Evolutionary conservation across 2,329 filamentous ascomycete species (phyloP), one percentile per base, ranked within the genome.

Genomic region (Clarireedia hainanense): DNA sequence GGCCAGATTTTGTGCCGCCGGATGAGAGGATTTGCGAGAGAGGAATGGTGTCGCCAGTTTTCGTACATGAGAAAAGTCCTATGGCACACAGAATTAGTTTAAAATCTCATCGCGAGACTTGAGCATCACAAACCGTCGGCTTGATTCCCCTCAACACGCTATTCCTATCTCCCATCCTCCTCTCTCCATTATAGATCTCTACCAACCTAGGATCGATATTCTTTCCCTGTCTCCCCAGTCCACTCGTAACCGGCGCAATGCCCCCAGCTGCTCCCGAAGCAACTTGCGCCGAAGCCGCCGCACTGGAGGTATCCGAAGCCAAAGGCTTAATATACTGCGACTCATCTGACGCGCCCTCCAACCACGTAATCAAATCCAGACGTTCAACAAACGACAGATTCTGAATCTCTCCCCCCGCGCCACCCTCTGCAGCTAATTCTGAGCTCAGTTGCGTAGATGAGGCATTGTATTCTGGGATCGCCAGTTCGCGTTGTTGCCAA

Each of bases 1-100:
- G 45, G 72, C 66, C 30, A 74, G 66, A 43, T 61, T 62, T 15
- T 58, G 58, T 34, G 64, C 62, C n/a, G 63, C 72, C 64, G 46
- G 71, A 64, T 62, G 76, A 68, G 60, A 73, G 67, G 30, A 70
- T 68, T 83, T 82, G 69, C 80, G 79, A 52, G 78, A 81, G 66
- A 94, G 85, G 73, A 95, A 92, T 14, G 83, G 76, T 50, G 84
- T 80, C 37, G 91, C 89, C 61, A 88, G 81, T 75, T 96, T 96
- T 66, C 91, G 89, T 61, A 96, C 87, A 66, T 91, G 86, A 15
- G 91, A 92, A 72, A 97, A 97, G 74, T 99, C 94, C 89, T 96
- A 48, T 5, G 23, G 30, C 4, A 37, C 15, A 34, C 23, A n/a
- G 48, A 26, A 34, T 51, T 6, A 52, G 34, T 42, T 26, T 27